Percentiles rank a stretch among this genome's conserved stretches.
Evolutionary conservation across 2,329 filamentous ascomycete species (phyloP).

Genomic region (Colletotrichum spinosum): DNA sequence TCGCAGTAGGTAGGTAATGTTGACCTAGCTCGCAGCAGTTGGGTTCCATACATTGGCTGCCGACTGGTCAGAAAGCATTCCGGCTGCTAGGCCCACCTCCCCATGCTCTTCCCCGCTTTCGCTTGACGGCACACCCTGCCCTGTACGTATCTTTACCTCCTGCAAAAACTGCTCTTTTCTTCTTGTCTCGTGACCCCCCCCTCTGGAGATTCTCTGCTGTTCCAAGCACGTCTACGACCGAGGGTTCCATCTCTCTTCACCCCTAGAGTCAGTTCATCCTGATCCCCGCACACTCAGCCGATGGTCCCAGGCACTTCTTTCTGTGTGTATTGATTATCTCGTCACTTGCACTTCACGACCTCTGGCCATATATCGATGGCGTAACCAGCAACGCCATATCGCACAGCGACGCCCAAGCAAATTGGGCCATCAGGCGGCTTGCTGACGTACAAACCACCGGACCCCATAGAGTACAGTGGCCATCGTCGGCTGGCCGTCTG

Average conservation of each 20-base stretch:
- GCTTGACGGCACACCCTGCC: constrained; percentile 24
- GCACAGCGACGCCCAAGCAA: constrained; percentile 6
- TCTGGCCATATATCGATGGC: constrained; percentile 25
- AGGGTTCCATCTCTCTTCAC: constrained; percentile 21
- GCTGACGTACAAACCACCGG: constrained; percentile 4
- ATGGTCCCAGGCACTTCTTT: too few relatives aligned
- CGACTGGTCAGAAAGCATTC: constrained; percentile 8
- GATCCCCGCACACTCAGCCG: background rate
- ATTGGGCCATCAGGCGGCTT: constrained; percentile 3
- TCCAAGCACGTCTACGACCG: constrained; percentile 33
- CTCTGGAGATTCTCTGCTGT: constrained; percentile 28
- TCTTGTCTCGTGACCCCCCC: constrained; percentile 32
- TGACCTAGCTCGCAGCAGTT: background rate
- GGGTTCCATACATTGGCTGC: constrained; percentile 6
- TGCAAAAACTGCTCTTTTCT: constrained; percentile 29
- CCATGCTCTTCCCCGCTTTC: constrained; percentile 33
- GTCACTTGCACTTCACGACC: constrained; percentile 18
- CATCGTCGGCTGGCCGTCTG: background rate
- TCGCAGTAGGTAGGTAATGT: too few relatives aligned
- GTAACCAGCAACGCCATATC: constrained; percentile 19
- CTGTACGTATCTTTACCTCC: constrained; percentile 26
- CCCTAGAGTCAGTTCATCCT: constrained; percentile 20
- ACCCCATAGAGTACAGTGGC: background rate
- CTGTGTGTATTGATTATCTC: background rate
- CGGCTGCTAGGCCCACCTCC: constrained; percentile 20